These are phyloP conservation scores for Colletotrichum costaricense DNA, from an alignment of 2,329 filamentous ascomycete species.

Conservation along the genomic window DNA sequence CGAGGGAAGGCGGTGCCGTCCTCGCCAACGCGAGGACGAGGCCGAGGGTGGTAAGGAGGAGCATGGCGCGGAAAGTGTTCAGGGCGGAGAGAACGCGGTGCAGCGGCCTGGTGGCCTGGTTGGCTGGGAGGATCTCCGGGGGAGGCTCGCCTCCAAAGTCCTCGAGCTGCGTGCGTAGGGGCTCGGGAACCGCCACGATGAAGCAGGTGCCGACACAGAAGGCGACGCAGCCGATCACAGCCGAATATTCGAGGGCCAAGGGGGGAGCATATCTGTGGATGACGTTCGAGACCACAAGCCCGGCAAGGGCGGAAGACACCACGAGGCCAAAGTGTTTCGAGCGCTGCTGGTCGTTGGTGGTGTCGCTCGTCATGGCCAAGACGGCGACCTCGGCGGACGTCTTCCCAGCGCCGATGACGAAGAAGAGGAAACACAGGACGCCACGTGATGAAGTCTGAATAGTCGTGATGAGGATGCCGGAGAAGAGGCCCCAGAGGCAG, in stretches of 20 bases:
- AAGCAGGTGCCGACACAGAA: background rate
- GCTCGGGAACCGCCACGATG: background rate
- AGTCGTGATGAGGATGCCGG: background rate
- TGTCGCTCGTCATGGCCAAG: background rate
- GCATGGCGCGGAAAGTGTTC: background rate
- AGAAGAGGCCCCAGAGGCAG: background rate
- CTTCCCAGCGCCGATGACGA: background rate
- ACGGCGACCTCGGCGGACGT: background rate
- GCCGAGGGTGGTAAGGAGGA: background rate
- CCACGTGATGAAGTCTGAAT: background rate
- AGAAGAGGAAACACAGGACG: background rate
- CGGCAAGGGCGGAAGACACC: background rate
- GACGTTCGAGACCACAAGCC: background rate
- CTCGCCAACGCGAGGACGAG: background rate
- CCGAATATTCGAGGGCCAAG: background rate
- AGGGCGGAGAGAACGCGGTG: background rate
- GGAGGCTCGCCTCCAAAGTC: background rate
- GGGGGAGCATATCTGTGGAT: background rate
- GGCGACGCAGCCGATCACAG: background rate
- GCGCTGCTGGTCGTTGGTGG: background rate
- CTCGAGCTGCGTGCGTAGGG: background rate
- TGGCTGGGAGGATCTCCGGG: background rate
- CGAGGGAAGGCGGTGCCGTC: background rate
- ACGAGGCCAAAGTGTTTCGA: background rate
- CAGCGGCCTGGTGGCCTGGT: background rate